Evolutionary conservation across 1,284 basidiomycete species (phyloP), one percentile per base, ranked within the genome.

Genomic region (Violaceomyces palustris): DNA sequence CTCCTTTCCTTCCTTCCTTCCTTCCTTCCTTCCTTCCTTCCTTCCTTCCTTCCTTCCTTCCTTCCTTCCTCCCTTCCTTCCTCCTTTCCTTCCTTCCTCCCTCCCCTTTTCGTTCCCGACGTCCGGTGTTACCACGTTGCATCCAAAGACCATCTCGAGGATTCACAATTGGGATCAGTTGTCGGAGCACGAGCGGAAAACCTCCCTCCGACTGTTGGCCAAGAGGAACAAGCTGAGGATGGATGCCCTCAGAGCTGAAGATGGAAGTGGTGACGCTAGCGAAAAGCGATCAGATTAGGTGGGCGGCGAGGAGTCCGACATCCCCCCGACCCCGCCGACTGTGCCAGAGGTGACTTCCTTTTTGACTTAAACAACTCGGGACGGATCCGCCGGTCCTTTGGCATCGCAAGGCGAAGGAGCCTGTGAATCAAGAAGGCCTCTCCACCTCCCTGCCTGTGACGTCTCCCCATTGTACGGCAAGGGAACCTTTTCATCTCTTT

Each of bases 191-290:
- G 64, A 67, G 33, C 49, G 52, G 37, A 50, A 60, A 27, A 49
- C 60, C 19, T 63, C 62, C 15, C 42, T 59, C 6, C 42, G 62
- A 8, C 45, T 67, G 11, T 46, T 67, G 6, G 54, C 53, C 17
- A 65, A 61, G 49, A 37, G 64, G 19, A 67, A 67, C 45, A 58
- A 65, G 38, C 39, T 48, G 10, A 52, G 61, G n/a, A 55, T 61
- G 42, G 45, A 48, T 21, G 42, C 9, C 2, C 23, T 64, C 35
- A 49, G 33, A 2, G 15, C 27, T 5, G 34, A 21, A 12, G 38
- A 17, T 7, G 37, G 12, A 15, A 21, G 29, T 22, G 14, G 32
- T 6, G 24, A 7, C n/a, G 31, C 6, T 3, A 19, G 12, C 6
- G n/a, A 15, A 6, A 8, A 28, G n/a, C 17, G 11, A 19, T 12